Percentiles rank a stretch among this genome's conserved stretches.
Evolutionary conservation across 139 green algal genomes (phyloP).

Genomic region (Limnomonas spitsbergensis): DNA sequence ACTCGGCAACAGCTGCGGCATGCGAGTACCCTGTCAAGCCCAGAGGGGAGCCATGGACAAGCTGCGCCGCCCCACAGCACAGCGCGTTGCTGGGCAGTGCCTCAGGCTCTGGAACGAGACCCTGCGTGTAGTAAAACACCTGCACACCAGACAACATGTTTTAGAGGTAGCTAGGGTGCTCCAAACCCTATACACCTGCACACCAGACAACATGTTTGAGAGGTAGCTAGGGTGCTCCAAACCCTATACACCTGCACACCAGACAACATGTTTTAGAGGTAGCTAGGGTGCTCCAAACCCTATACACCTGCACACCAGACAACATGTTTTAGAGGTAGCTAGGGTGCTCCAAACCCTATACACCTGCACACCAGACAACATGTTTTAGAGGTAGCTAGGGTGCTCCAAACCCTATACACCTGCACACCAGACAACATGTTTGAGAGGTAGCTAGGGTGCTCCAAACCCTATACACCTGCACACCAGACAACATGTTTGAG

Average conservation of each 20-base stretch:
- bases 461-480: too few species aligned
- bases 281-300: neutral
- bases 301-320: too few species aligned
- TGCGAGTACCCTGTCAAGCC: neutral
- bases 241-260: neutral
- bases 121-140: constrained; percentile 1
- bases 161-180: neutral
- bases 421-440: too few species aligned
- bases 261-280: neutral
- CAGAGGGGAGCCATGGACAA: neutral
- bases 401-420: too few species aligned
- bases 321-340: too few species aligned
- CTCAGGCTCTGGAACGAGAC: neutral
- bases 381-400: too few species aligned
- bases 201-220: neutral
- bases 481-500: too few species aligned
- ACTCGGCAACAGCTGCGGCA: neutral
- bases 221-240: neutral
- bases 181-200: neutral
- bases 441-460: too few species aligned
- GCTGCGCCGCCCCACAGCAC: neutral
- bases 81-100: neutral
- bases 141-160: constrained; percentile 1
- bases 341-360: too few species aligned
- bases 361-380: too few species aligned